Evolutionary conservation across 140 eudicot genomes (phyloP), one percentile per base, ranked within the genome.

Genomic region (Stevia rebaudiana): DNA sequence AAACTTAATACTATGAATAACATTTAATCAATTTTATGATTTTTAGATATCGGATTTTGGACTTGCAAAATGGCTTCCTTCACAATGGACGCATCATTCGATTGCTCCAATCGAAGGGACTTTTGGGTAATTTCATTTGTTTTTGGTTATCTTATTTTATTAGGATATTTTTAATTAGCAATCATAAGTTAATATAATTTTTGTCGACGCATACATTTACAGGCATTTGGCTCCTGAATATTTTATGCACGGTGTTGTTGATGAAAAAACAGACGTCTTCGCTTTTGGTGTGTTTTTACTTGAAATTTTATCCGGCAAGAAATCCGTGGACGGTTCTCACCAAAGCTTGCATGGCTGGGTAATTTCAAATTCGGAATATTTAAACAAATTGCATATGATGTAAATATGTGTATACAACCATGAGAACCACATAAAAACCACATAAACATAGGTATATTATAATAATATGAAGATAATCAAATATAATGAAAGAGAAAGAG

Each of bases 31-130:
- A 17, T 61, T 39, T 28, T 46, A 30, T 71, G 7, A 46, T 41
- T 33, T 40, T 9, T 70, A 88, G 96, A 92, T 92, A 77, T 88
- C 96, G 6, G 98, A 92, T 81, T 92, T 92, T 76, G 98, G 98
- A 19, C 80, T 92, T 11, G 96, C 96, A 13, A 92, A 88, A 75
- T 92, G 98, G 98, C 98, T 92, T 70, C 98, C 98, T 51, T 83
- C 98, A n/a, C 92, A 92, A 65, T 92, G 96, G 98, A 88, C 90
- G 61, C 98, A 92, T 70, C 98, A 92, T 46, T 92, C 98, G 1
- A 82, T 92, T 54, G 94, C 81, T 69, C 98, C 98, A 36, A 91
- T 91, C 8, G 98, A 91, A 81, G 98, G 98, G 67, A 91, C 98
- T 59, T 89, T 91, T 68, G 98, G 98, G 98, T 91, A 79, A 11